Evolutionary conservation across 139 green algal species (phyloP).

Genomic region (Coelastrella sp.): DNA sequence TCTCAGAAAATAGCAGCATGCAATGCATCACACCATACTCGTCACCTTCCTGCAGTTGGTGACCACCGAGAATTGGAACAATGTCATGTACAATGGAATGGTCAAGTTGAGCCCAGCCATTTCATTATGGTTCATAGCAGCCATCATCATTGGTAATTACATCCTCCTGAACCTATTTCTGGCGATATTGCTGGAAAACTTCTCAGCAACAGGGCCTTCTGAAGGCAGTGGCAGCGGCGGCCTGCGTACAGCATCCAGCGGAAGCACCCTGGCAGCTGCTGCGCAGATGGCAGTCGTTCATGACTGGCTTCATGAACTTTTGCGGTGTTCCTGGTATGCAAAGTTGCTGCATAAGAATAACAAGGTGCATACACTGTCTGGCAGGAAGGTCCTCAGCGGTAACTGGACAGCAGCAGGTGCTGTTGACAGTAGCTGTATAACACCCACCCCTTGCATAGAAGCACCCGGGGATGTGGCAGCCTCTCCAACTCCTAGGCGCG

Average conservation of each 20-base stretch:
- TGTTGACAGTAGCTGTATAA: too few relatives aligned
- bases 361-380: conserved; percentile 5
- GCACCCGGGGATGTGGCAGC: too few relatives aligned
- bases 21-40: too few relatives aligned
- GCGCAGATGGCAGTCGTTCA: conserved; percentile 7
- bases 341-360: neutral
- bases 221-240: neutral
- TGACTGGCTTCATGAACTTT: conserved; percentile 27
- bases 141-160: conserved; percentile 78
- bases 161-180: conserved; percentile 88
- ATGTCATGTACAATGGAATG: conserved; percentile 67
- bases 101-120: conserved; percentile 32
- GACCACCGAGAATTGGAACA: conserved; percentile 51
- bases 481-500: too few relatives aligned
- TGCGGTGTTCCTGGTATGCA: conserved; percentile 18
- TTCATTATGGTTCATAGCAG: conserved; percentile 67
- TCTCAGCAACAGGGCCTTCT: conserved; percentile 44
- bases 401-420: too few relatives aligned
- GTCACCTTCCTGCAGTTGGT: neutral
- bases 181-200: conserved; percentile 80
- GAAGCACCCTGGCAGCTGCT: conserved; percentile 24
- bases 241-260: neutral
- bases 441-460: too few relatives aligned
- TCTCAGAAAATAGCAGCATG: neutral
- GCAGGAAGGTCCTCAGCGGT: too few relatives aligned